phyloP scores from a whole-genome alignment of 257 asterid species.

The Rehmannia glutinosa region DNA sequence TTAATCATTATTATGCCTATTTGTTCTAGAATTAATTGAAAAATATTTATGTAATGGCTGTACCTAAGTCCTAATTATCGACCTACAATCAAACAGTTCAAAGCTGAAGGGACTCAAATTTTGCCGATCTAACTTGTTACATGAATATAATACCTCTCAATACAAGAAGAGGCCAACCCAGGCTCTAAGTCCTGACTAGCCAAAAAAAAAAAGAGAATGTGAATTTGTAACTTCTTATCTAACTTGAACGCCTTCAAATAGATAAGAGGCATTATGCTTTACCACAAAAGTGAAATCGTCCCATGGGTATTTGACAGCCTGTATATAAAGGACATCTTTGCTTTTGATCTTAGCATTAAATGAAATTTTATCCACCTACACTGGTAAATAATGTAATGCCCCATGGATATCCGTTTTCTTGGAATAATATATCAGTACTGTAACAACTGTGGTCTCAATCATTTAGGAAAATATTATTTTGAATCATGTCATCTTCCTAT shows the following conservation, averaged over 20 bases:
- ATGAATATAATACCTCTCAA: too few relatives aligned
- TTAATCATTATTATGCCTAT: too few relatives aligned
- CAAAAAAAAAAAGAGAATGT: background rate
- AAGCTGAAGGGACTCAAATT: too few relatives aligned
- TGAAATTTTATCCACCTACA: conserved; percentile 9
- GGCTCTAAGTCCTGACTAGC: too few relatives aligned
- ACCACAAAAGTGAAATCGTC: conserved; percentile 21
- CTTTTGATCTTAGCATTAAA: conserved; percentile 9
- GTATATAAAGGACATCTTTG: conserved; percentile 12
- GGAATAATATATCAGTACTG: background rate
- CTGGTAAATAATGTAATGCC: conserved; percentile 2
- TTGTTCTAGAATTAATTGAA: too few relatives aligned
- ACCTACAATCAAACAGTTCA: too few relatives aligned
- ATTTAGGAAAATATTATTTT: conserved; percentile 3
- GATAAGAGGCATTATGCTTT: conserved; percentile 14
- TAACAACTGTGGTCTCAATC: background rate
- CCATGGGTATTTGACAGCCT: conserved; percentile 21
- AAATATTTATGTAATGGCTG: too few relatives aligned
- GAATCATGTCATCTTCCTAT: background rate
- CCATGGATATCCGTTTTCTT: background rate
- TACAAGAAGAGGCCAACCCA: too few relatives aligned
- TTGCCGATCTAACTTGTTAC: too few relatives aligned
- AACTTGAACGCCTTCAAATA: conserved; percentile 4
- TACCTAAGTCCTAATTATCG: too few relatives aligned
- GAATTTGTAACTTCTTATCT: background rate